Evolutionary conservation across 106 monocot species (phyloP), one percentile per base, ranked within the genome.

Genomic region (Phalaenopsis equestris): DNA sequence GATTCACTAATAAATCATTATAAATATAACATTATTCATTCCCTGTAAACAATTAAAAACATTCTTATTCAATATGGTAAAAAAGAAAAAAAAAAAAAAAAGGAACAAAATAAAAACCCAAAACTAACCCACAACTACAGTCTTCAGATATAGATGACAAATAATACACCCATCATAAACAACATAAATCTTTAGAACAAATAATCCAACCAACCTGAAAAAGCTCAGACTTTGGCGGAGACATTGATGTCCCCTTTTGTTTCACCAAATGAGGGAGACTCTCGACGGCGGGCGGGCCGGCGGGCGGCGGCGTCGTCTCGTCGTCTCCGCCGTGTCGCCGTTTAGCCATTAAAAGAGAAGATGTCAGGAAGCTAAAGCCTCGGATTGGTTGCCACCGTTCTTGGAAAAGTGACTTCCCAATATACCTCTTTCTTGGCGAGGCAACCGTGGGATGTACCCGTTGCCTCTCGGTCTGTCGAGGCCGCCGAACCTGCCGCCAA

Each of bases 341-440:
- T 48, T 48, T 48, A 61, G 17, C 61, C 61, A 61, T 61, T 61
- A 6, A 61, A 0, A 17, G 7, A 17, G 16, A 61, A 5, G n/a
- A 17, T 6, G 6, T 15, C 14, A 61, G 5, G 16, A 61, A 17
- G 16, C 16, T 19, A 61, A 61, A 18, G 61, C 7, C 5, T 61
- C 14, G n/a, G 61, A 61, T 61, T 61, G 61, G 16, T 19, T 61
- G 61, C 61, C 61, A 19, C 16, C 16, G 68, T 68, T 37, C 37
- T 36, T 68, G 68, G 68, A 36, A 5, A 68, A 61, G 36, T 73
- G 73, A 42, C 42, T 73, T 36, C 73, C 73, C 42, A 73, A 73
- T 42, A 42, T 73, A 10, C 41, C 90, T 73, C 85, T 79, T 16
- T 87, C 87, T 41, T 85, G 85, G 18, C 73, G 81, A 7, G 87